Percentiles rank a stretch among this genome's conserved stretches.
These are phyloP conservation scores for Pistacia atlantica DNA, from an alignment of 345 rosid species.

Conservation along the genomic window DNA sequence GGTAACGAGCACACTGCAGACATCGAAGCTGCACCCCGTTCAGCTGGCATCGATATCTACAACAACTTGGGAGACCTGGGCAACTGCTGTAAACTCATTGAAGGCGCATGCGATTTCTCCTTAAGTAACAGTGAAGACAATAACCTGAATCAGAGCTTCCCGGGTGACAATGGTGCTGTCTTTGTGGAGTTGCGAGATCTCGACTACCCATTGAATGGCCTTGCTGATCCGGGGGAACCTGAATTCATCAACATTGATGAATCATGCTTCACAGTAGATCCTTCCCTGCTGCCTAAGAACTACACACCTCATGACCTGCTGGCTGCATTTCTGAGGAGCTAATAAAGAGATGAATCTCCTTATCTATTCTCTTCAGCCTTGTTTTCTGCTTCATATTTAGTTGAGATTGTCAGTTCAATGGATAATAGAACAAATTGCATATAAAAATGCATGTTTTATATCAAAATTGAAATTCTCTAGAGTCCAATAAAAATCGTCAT, in stretches of 20 bases:
- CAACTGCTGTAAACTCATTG: not conserved
- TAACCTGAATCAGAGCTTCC: not conserved
- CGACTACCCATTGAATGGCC: constrained; percentile 28
- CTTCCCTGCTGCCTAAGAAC: not conserved
- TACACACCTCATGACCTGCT: not conserved
- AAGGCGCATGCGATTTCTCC: not conserved
- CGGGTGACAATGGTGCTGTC: not conserved
- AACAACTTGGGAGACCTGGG: constrained; percentile 26
- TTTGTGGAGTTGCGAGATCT: constrained; percentile 37
- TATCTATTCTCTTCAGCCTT: not conserved
- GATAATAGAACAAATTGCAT: too few relatives aligned
- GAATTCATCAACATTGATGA: not conserved
- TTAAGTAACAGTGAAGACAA: not conserved
- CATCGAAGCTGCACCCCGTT: too few relatives aligned
- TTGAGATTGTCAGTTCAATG: not conserved
- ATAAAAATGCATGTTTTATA: too few relatives aligned
- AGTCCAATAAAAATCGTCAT: too few relatives aligned
- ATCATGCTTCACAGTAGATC: not conserved
- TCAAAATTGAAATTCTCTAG: too few relatives aligned
- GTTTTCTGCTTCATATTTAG: not conserved
- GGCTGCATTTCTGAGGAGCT: not conserved
- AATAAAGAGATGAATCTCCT: not conserved
- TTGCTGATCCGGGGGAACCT: not conserved
- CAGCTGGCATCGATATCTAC: constrained; percentile 15
- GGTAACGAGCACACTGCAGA: not conserved